Conservation (phyloP, 202 grass and related monocot species). For the Carex sylvatica region DNA sequence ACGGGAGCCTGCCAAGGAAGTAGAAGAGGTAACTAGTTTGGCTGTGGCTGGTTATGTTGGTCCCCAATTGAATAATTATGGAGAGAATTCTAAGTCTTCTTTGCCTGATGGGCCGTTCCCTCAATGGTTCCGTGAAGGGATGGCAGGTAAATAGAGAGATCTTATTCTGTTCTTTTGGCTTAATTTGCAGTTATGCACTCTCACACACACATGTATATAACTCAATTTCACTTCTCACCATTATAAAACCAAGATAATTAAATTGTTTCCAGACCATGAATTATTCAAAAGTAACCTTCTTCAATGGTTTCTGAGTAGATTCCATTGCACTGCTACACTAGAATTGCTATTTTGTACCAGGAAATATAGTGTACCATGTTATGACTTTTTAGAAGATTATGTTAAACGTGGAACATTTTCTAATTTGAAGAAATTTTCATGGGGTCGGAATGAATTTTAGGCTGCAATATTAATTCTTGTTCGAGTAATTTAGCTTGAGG, state of each 20-base stretch:
- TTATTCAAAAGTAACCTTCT: neutral
- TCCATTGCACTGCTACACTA: neutral
- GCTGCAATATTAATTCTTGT: neutral
- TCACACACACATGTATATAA: neutral
- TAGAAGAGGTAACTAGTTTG: constrained; percentile 48
- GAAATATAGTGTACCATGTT: neutral
- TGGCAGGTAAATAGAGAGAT: constrained; percentile 61
- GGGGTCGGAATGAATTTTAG: neutral
- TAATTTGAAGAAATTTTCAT: neutral
- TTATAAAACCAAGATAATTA: neutral
- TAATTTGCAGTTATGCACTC: neutral
- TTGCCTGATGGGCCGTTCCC: constrained; percentile 56
- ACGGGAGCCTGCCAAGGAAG: constrained; percentile 39
- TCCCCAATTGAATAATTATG: constrained; percentile 38
- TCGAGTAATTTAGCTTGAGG: neutral
- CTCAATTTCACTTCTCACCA: neutral
- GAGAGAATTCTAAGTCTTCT: constrained; percentile 37
- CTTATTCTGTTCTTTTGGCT: constrained; percentile 9
- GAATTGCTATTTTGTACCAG: neutral
- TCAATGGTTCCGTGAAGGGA: constrained; percentile 99
- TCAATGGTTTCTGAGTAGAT: neutral
- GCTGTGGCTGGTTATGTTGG: constrained; percentile 57
- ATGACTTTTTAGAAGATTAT: neutral
- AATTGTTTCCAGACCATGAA: neutral
- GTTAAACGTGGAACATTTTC: neutral